These are phyloP conservation scores for Aspergillus piperis DNA, from an alignment of 2,329 filamentous ascomycete genomes.

Conservation along the genomic window DNA sequence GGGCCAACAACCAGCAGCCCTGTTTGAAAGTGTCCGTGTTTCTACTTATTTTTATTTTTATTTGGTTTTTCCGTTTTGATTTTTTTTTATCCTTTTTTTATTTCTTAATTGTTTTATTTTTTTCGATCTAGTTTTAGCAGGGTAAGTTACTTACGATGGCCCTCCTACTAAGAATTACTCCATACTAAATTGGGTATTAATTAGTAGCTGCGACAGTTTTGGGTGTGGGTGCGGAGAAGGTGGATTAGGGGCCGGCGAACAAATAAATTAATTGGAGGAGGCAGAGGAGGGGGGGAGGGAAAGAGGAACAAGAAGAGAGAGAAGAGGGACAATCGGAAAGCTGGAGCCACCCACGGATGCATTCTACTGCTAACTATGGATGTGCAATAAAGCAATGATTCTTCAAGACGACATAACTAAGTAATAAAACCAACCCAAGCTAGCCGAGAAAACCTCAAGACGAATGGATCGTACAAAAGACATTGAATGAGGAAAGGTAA, in stretches of 20 bases:
- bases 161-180: not conserved
- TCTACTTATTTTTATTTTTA: constrained; percentile 5
- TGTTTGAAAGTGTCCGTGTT: constrained; percentile 12
- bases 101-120: too few relatives aligned
- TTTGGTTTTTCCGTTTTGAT: constrained; percentile 4
- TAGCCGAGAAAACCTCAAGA: not conserved
- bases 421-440: not conserved
- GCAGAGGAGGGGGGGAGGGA: not conserved
- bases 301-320: not conserved
- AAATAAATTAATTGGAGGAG: not conserved
- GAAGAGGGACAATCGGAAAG: not conserved
- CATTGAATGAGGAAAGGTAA: not conserved
- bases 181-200: not conserved
- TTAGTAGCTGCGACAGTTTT: not conserved
- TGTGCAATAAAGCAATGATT: too few relatives aligned
- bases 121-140: too few relatives aligned
- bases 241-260: constrained; percentile 7
- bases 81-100: constrained; percentile 2
- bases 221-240: constrained; percentile 13
- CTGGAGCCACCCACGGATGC: not conserved
- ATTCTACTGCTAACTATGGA: too few relatives aligned
- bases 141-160: too few relatives aligned
- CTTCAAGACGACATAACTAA: not conserved
- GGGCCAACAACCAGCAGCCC: constrained; percentile 17
- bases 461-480: not conserved